Percentiles rank a stretch among this genome's conserved stretches.
These are phyloP conservation scores for Asterophora parasitica DNA, from an alignment of 768 basidiomycete genomes.

Conservation along the genomic window DNA sequence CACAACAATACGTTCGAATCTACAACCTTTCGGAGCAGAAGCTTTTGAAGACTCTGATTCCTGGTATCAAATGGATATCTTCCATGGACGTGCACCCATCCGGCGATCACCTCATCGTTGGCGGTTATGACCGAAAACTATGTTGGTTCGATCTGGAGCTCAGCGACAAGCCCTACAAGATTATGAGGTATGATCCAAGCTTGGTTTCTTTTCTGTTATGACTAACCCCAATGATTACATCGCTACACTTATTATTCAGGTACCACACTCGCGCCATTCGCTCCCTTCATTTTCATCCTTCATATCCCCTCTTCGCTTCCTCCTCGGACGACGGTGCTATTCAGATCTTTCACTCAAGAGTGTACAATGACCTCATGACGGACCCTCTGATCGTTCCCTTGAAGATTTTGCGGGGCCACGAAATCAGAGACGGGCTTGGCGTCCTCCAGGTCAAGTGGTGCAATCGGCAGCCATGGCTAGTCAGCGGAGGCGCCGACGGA, in stretches of 20 bases:
- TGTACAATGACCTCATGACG: slow-evolving; percentile 93
- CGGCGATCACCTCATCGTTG: slow-evolving; percentile 94
- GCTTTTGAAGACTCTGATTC: slow-evolving; percentile 86
- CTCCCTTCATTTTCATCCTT: slow-evolving; percentile 88
- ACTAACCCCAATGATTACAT: slow-evolving; percentile 6
- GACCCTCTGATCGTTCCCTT: slow-evolving; percentile 97
- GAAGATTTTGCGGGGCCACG: slow-evolving; percentile 93
- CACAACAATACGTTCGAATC: slow-evolving; percentile 91
- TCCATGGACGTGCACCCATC: slow-evolving; percentile 95
- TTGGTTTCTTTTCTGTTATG: slow-evolving; percentile 3
- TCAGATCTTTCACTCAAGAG: slow-evolving; percentile 93
- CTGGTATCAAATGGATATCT: slow-evolving; percentile 98
- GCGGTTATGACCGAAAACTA: slow-evolving; percentile 94
- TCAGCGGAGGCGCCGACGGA: slow-evolving; percentile 92
- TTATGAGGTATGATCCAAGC: slow-evolving; percentile 61
- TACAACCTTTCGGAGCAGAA: slow-evolving; percentile 95
- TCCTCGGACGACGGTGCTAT: slow-evolving; percentile 97
- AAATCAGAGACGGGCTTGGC: slow-evolving; percentile 79
- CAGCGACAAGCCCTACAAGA: slow-evolving; percentile 94
- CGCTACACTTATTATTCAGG: slow-evolving; percentile 41
- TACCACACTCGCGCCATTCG: slow-evolving; percentile 95
- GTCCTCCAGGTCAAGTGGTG: slow-evolving; percentile 92
- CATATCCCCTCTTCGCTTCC: slow-evolving; percentile 93
- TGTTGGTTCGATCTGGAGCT: slow-evolving; percentile 99
- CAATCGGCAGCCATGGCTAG: slow-evolving; percentile 84